Evolutionary conservation across 2,329 filamentous ascomycete genomes (phyloP).

Genomic region (Amauroascus verrucosus): DNA sequence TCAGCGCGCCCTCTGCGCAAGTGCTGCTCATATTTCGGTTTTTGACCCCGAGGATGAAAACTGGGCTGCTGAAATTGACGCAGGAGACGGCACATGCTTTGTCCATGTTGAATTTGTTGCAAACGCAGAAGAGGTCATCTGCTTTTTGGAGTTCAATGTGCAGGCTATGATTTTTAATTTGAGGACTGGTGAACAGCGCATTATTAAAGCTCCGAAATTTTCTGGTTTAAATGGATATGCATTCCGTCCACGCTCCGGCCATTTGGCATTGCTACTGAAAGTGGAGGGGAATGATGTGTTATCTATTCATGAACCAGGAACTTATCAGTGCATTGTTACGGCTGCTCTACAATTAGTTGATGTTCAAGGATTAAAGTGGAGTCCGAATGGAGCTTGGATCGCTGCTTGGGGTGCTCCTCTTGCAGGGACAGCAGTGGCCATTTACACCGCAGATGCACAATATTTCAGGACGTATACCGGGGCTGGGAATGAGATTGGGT

Average conservation of each 20-base stretch:
- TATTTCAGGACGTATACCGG: conserved; percentile 45
- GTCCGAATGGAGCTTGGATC: conserved; percentile 50
- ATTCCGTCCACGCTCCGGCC: conserved; percentile 32
- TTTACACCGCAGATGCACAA: conserved; percentile 52
- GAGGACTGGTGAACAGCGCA: conserved; percentile 26
- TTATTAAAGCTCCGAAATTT: conserved; percentile 35
- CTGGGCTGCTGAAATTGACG: conserved; percentile 33
- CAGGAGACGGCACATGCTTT: conserved; percentile 28
- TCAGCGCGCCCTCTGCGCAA: conserved; percentile 28
- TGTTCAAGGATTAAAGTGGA: conserved; percentile 51
- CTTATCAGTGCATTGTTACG: conserved; percentile 28
- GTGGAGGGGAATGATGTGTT: conserved; percentile 30
- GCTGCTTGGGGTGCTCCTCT: conserved; percentile 45
- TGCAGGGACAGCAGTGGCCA: conserved; percentile 40
- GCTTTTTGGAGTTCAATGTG: conserved; percentile 33
- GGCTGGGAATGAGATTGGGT: conserved; percentile 22
- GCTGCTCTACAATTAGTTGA: conserved; percentile 39
- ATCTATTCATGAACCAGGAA: conserved; percentile 30
- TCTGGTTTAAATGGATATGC: conserved; percentile 29
- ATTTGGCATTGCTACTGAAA: conserved; percentile 34
- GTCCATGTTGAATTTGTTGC: conserved; percentile 31
- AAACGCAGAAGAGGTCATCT: conserved; percentile 29
- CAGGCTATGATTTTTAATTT: conserved; percentile 31
- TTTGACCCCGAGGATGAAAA: conserved; percentile 31
- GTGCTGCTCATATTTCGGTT: conserved; percentile 27